phyloP scores from a whole-genome alignment of 768 basidiomycete genomes.

The Macrocybe gigantea region DNA sequence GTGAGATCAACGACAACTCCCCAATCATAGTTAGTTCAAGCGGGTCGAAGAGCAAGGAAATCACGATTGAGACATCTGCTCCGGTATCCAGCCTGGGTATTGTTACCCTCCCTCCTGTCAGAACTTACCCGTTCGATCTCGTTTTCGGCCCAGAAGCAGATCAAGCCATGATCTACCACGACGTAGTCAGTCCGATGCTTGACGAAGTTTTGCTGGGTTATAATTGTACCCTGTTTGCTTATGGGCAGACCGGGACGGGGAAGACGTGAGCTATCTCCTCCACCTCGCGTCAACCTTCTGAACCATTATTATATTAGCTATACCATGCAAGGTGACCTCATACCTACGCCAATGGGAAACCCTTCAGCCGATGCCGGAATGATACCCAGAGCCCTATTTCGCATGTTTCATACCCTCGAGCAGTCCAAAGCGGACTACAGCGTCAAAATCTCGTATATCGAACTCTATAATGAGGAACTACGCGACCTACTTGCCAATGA shows the following conservation, averaged over 20 bases:
- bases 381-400: conserved; percentile 90
- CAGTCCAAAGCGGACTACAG: conserved; percentile 73
- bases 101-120: conserved; percentile 64
- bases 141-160: conserved; percentile 98
- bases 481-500: conserved; percentile 86
- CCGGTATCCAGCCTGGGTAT: conserved; percentile 69
- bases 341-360: conserved; percentile 77
- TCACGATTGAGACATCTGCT: conserved; percentile 75
- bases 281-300: neutral
- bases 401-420: conserved; percentile 86
- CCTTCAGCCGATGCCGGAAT: conserved; percentile 90
- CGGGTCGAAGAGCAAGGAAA: conserved; percentile 68
- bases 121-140: conserved; percentile 91
- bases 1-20: conserved; percentile 80
- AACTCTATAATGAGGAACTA: conserved; percentile 97
- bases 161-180: conserved; percentile 88
- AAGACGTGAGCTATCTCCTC: conserved; percentile 73
- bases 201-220: conserved; percentile 93
- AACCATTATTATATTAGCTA: conserved; percentile 38
- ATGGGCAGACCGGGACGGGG: conserved; percentile 97
- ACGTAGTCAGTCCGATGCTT: conserved; percentile 90
- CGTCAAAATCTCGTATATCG: conserved; percentile 91
- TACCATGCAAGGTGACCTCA: conserved; percentile 96
- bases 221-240: conserved; percentile 96
- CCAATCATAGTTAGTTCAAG: conserved; percentile 80